These are phyloP conservation scores for Oryza meyeriana DNA, from an alignment of 176 grass and related monocot genomes.

Conservation along the genomic window DNA sequence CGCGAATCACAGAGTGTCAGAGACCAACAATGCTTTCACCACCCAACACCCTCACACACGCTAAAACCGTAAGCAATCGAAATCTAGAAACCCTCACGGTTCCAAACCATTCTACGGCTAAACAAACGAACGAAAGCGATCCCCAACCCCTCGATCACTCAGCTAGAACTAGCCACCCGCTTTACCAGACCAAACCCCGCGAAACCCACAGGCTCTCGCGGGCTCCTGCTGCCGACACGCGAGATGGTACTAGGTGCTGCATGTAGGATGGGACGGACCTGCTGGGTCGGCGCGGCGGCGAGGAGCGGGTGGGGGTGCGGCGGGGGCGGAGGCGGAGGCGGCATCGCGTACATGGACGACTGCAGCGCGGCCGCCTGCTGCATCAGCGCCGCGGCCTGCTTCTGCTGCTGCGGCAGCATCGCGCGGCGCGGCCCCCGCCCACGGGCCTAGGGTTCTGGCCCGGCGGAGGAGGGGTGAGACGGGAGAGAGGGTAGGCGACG, in stretches of 20 bases:
- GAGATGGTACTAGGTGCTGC: too few species aligned
- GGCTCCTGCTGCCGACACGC: too few species aligned
- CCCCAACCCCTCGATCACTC: not conserved
- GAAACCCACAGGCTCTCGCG: not conserved
- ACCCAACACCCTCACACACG: not conserved
- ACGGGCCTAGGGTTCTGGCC: not conserved
- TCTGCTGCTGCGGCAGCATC: conserved; percentile 57
- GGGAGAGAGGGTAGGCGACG: not conserved
- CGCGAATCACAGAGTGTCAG: not conserved
- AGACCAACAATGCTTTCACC: not conserved
- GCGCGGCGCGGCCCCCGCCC: conserved; percentile 5
- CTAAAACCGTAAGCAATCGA: not conserved
- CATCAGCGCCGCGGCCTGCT: conserved; percentile 56
- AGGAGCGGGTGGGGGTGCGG: conserved; percentile 58
- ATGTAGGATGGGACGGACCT: not conserved
- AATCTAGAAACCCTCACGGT: not conserved
- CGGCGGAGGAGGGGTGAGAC: conserved; percentile 1
- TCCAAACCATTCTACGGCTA: not conserved
- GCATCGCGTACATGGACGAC: conserved; percentile 53
- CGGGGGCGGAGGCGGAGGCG: conserved; percentile 25
- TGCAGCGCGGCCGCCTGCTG: conserved; percentile 64
- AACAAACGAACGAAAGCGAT: not conserved
- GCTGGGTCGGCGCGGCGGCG: conserved; percentile 49
- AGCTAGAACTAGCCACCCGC: not conserved
- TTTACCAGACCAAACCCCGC: not conserved